A percentile compares a stretch with the other conserved stretches of the same genome.
Conservation (phyloP, 2,329 filamentous ascomycete genomes). For the Talaromyces sp. region DNA sequence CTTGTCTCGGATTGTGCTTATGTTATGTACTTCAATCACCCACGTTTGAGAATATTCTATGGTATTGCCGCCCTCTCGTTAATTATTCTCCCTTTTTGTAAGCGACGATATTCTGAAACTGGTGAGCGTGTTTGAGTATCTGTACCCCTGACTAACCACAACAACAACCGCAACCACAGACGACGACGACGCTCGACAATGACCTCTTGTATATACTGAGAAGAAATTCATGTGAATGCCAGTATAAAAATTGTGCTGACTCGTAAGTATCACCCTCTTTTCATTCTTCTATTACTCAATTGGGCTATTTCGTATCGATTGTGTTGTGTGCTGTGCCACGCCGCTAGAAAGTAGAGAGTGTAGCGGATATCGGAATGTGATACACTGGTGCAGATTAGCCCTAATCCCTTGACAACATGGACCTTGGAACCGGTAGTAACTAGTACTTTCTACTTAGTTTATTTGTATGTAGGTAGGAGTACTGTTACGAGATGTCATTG, state of each 20-base stretch:
- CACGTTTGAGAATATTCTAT: neutral
- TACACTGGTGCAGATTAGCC: slow-evolving; percentile 15
- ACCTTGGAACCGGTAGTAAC: too few species aligned
- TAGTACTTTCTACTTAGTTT: too few species aligned
- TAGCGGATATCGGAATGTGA: neutral
- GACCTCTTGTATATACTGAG: neutral
- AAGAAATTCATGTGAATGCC: neutral
- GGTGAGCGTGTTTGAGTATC: neutral
- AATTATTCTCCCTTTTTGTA: too few species aligned
- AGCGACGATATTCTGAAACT: neutral
- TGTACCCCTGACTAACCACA: neutral
- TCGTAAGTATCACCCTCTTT: neutral
- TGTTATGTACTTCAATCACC: neutral
- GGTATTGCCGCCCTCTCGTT: neutral
- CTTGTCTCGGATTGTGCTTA: neutral
- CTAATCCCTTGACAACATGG: neutral
- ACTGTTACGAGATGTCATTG: neutral
- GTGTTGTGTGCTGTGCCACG: neutral
- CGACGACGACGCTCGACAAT: neutral
- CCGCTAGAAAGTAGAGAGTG: neutral
- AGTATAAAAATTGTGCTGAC: neutral
- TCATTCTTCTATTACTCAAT: neutral
- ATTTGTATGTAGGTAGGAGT: neutral
- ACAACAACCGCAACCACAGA: neutral
- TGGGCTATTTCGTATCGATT: neutral